Percentiles rank a stretch among this genome's conserved stretches.
These are phyloP conservation scores for Pyrus communis DNA, from an alignment of 306 rosid genomes.

Conservation along the genomic window DNA sequence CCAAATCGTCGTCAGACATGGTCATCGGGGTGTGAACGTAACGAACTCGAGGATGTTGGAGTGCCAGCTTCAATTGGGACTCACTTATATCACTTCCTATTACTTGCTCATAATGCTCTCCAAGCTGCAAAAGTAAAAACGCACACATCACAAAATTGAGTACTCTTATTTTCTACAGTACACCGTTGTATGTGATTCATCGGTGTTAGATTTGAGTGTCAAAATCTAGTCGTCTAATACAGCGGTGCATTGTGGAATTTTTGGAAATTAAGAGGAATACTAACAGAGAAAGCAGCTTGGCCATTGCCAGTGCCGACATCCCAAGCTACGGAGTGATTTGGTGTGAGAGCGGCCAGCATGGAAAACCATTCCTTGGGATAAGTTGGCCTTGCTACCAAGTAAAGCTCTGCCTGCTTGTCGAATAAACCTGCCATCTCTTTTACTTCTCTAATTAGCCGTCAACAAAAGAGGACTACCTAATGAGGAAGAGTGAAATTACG, in stretches of 20 bases:
- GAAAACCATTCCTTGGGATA: constrained; percentile 36
- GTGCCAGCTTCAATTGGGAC: constrained; percentile 21
- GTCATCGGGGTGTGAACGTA: constrained; percentile 25
- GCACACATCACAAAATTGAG: background rate
- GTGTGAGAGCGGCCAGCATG: constrained; percentile 30
- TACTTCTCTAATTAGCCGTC: no score
- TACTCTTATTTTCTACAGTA: background rate
- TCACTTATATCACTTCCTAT: constrained; percentile 30
- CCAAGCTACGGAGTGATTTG: constrained; percentile 29
- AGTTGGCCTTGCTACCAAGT: constrained; percentile 25
- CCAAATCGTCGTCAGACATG: constrained; percentile 19
- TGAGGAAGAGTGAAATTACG: background rate
- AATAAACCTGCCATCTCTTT: constrained; percentile 23
- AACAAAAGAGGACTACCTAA: no score
- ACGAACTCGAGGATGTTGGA: constrained; percentile 22
- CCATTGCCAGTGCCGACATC: constrained; percentile 40
- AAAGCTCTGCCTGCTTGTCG: constrained; percentile 22
- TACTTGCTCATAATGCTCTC: constrained; percentile 25
- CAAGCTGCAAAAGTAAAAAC: constrained; percentile 1
- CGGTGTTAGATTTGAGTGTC: background rate
- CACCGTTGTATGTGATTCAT: background rate
- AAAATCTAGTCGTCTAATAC: background rate
- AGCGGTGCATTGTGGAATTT: background rate
- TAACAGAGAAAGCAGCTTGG: constrained; percentile 39
- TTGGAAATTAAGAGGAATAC: background rate